Conservation (phyloP, 2,329 filamentous ascomycete genomes). For the Zarea fungicola region DNA sequence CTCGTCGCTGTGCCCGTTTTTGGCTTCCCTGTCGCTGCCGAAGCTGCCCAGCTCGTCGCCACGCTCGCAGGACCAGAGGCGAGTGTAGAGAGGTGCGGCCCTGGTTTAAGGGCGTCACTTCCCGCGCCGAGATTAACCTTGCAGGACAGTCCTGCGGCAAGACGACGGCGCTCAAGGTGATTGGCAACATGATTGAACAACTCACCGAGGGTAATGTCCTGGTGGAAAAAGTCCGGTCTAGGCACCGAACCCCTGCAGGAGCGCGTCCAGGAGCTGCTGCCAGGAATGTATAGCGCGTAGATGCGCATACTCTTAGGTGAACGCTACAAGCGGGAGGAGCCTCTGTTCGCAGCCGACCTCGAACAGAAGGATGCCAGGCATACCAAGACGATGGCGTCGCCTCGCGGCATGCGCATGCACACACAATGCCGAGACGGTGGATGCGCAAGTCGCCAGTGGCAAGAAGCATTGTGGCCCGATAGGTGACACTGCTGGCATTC, state of each 20-base stretch:
- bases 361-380: constrained; percentile 79
- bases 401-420: constrained; percentile 57
- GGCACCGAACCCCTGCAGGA: constrained; percentile 64
- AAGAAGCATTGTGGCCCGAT: constrained; percentile 62
- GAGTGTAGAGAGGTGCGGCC: constrained; percentile 61
- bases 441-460: constrained; percentile 63
- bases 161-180: constrained; percentile 69
- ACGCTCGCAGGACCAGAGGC: constrained; percentile 63
- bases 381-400: constrained; percentile 61
- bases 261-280: constrained; percentile 69
- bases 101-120: constrained; percentile 68
- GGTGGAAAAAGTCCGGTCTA: constrained; percentile 75
- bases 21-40: constrained; percentile 65
- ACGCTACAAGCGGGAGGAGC: constrained; percentile 70
- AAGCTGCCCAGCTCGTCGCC: constrained; percentile 64
- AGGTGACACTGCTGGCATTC: constrained; percentile 78
- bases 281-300: constrained; percentile 70
- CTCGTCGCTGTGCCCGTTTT: constrained; percentile 72
- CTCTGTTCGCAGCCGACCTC: constrained; percentile 77
- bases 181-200: constrained; percentile 82
- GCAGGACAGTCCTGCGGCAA: constrained; percentile 61
- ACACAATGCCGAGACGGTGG: constrained; percentile 61
- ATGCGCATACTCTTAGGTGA: constrained; percentile 69
- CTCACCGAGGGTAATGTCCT: constrained; percentile 72
- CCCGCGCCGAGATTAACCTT: constrained; percentile 65